A percentile compares a stretch with the other conserved stretches of the same genome.
phyloP scores from a whole-genome alignment of 441 rosid species.

The Flueggea neowawraea region DNA sequence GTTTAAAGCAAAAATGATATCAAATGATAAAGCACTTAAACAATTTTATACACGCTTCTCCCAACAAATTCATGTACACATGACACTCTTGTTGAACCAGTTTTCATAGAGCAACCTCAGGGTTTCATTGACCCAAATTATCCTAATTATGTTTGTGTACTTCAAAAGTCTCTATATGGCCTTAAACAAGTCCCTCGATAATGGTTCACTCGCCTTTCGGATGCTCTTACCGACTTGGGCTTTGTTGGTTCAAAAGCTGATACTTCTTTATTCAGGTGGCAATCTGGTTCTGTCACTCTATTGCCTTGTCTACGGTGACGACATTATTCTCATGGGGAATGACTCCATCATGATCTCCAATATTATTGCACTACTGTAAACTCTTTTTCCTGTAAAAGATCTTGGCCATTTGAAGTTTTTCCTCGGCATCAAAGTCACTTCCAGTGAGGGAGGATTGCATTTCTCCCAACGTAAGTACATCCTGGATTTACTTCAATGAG shows the following conservation, averaged over 20 bases:
- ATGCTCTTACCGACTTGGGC: not conserved
- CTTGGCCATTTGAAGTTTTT: not conserved
- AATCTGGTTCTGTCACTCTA: too few species aligned
- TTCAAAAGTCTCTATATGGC: not conserved
- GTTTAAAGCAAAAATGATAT: too few species aligned
- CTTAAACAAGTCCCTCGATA: not conserved
- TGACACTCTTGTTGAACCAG: not conserved
- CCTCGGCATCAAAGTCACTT: not conserved
- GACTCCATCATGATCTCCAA: not conserved
- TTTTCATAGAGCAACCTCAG: not conserved
- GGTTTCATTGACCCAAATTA: not conserved
- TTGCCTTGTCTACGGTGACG: not conserved
- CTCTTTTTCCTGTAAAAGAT: not conserved
- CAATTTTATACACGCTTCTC: too few species aligned
- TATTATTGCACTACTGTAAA: not conserved
- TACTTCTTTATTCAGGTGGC: not conserved
- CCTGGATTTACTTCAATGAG: not conserved
- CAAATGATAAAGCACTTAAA: too few species aligned
- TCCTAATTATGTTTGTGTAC: not conserved
- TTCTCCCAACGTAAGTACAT: not conserved
- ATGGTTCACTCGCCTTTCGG: not conserved
- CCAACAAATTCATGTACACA: too few species aligned
- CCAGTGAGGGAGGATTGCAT: not conserved
- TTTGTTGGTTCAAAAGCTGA: not conserved
- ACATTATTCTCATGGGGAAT: not conserved